Evolutionary conservation across 768 basidiomycete genomes (phyloP).

Genomic region (Boletales sp.): DNA sequence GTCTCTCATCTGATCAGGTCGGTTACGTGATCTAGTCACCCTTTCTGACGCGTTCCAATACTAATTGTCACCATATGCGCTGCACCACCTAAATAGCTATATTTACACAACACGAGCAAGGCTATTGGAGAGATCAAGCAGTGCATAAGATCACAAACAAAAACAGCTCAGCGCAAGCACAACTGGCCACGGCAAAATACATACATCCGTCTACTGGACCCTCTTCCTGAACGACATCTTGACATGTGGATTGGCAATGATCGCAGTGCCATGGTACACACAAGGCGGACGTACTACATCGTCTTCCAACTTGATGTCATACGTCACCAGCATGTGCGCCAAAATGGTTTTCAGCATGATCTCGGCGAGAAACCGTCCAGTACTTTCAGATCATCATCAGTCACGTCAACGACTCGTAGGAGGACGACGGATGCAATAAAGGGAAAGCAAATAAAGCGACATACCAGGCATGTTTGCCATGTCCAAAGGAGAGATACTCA

Average conservation of each 20-base stretch:
- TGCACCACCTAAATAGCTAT: no score
- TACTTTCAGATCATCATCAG: not conserved
- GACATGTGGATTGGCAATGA: not conserved
- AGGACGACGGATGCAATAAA: no score
- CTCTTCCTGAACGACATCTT: constrained; percentile 5
- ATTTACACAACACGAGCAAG: no score
- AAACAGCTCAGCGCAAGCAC: no score
- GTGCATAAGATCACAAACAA: no score
- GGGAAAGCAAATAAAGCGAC: no score
- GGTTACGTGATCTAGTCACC: constrained; percentile 49
- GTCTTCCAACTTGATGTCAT: constrained; percentile 7
- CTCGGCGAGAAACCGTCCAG: constrained; percentile 15
- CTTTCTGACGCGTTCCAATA: no score
- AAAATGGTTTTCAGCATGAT: constrained; percentile 10
- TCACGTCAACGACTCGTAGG: no score
- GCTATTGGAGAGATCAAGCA: no score
- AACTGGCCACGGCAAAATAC: no score
- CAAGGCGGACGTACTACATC: not conserved
- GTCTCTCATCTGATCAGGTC: constrained; percentile 79
- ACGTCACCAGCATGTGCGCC: constrained; percentile 10
- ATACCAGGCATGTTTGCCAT: constrained; percentile 16
- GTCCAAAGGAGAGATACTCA: constrained; percentile 37
- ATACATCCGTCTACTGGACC: not conserved
- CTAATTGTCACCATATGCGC: no score
- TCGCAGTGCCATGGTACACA: not conserved